phyloP scores from a whole-genome alignment of 2,329 filamentous ascomycete genomes.

The Neopestalotiopsis clavispora region DNA sequence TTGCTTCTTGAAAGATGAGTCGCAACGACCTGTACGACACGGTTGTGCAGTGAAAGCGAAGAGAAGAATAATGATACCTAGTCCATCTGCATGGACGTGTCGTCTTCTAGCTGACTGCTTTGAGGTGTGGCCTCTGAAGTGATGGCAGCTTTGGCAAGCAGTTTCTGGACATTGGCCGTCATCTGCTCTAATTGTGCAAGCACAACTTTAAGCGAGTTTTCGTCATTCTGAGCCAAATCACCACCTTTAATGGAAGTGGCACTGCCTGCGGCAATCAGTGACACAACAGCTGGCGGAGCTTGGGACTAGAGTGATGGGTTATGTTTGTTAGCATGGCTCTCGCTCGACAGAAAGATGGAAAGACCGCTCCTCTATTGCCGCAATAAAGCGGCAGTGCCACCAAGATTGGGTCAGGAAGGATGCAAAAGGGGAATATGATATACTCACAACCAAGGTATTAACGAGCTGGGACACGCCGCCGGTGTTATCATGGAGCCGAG shows the following conservation, averaged over 20 bases:
- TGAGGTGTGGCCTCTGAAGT: constrained; percentile 9
- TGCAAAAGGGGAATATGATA: not conserved
- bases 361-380: not conserved
- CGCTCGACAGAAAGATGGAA: not conserved
- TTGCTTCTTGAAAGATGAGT: not conserved
- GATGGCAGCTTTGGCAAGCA: constrained; percentile 33
- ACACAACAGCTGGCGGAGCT: constrained; percentile 49
- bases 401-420: not conserved
- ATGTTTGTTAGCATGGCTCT: not conserved
- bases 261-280: constrained; percentile 54
- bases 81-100: constrained; percentile 21
- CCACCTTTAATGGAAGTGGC: constrained; percentile 46
- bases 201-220: constrained; percentile 51
- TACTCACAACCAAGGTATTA: constrained; percentile 66
- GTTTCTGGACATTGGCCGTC: constrained; percentile 44
- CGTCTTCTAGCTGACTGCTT: constrained; percentile 5
- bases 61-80: not conserved
- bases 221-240: constrained; percentile 47
- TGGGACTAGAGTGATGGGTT: constrained; percentile 39
- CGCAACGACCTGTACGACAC: not conserved
- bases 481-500: constrained; percentile 57
- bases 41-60: not conserved
- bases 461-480: constrained; percentile 59
- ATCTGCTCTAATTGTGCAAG: constrained; percentile 52
- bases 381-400: not conserved